Percentiles rank a stretch among this genome's conserved stretches.
Evolutionary conservation across 305 asterid genomes (phyloP).

Genomic region (Fraxinus albicans): DNA sequence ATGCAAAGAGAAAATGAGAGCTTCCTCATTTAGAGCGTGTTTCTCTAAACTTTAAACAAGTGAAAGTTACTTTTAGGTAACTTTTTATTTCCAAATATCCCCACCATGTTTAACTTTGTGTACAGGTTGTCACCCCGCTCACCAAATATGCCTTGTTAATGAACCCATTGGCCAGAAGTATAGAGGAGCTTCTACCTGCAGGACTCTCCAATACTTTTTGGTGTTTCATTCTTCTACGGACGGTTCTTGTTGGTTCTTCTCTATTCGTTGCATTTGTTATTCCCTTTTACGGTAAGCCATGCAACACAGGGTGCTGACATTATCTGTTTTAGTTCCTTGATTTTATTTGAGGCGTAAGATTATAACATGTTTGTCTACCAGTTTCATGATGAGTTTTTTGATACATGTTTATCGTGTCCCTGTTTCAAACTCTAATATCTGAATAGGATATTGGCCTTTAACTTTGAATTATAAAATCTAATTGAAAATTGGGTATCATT

Average conservation of each 20-base stretch:
- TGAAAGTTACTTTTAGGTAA: not conserved
- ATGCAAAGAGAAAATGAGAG: not conserved
- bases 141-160: constrained; percentile 74
- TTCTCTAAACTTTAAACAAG: not conserved
- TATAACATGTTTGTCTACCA: not conserved
- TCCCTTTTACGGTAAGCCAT: constrained; percentile 70
- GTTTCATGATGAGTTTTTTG: not conserved
- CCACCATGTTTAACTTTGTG: constrained; percentile 14
- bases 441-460: not conserved
- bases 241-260: constrained; percentile 51
- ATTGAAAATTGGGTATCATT: not conserved
- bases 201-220: constrained; percentile 35
- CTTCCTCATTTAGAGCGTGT: not conserved
- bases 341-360: not conserved
- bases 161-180: constrained; percentile 79
- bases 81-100: not conserved
- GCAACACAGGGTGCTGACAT: not conserved
- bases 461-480: not conserved
- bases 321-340: not conserved
- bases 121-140: constrained; percentile 80
- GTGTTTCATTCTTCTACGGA: constrained; percentile 62
- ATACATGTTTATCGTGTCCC: not conserved
- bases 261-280: constrained; percentile 61
- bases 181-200: constrained; percentile 77
- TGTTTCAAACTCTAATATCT: not conserved